Evolutionary conservation across 31 red algal genomes (phyloP), one percentile per base, ranked within the genome.

Genomic region (Asparagopsis taxiformis): DNA sequence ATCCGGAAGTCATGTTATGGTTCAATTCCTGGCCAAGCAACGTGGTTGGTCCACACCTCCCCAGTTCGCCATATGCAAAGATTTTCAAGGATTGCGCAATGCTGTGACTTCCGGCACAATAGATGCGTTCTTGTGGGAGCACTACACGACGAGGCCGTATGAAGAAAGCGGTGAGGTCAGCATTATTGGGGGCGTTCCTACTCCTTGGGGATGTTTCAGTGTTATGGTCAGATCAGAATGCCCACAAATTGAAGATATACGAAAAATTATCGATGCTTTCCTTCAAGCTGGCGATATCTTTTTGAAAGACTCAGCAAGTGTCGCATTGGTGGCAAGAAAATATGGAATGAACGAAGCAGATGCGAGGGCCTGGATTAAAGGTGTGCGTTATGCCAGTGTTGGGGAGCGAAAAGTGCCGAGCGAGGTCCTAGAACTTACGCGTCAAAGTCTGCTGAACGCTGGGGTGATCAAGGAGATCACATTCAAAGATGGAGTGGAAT

Each of bases 71-170:
- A 52, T 89, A 4, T 88, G 63, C 44, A 62, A 48, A 15, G 69
- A 89, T n/a, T 89, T 89, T 65, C 38, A 59, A 23, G 82, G 84
- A 10, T 43, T 93, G 3, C 70, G 83, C 13, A 16, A 65, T 17
- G 49, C 90, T 2, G 26, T 94, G 1, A 17, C 44, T 28, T 59
- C 59, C 34, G 73, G 80, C 3, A 59, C 2, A 1, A 64, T 69
- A 3, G 84, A 94, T 60, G 68, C 78, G 13, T 94, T 89, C 75
- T 55, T 89, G 84, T 94, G 90, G 84, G 84, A 89, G 29, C 67
- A 82, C 32, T 94, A 71, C 46, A 94, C 82, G 26, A 94, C 90
- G 3, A 65, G 68, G 56, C 90, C 90, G 43, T 89, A 59, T 34
- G 77, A 44, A 51, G 70, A 65, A 16, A 41, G 50, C 15, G 55